Base-by-base conservation (phyloP, 495 filamentous ascomycete genomes). In the Aspergillus incahuasiensis region DNA sequence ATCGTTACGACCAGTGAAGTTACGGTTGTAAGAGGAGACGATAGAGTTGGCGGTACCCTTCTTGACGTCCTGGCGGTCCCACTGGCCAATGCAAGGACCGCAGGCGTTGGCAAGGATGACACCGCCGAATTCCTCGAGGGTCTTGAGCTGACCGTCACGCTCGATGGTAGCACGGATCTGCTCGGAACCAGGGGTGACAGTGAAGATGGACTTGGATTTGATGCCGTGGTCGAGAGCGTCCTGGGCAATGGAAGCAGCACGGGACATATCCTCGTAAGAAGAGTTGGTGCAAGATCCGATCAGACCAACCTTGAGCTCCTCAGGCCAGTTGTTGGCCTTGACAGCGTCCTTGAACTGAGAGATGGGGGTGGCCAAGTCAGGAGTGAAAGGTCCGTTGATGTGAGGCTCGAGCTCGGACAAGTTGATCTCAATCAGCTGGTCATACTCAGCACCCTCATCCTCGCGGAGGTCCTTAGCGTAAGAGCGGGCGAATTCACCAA, bases 1-100 rank as follows among this genome's bases (percentile, higher is more conserved):
- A 65, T 98, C 94, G 76, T 98, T 98, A 75, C 94, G 91, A 62
- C 94, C 94, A 63, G 92, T 97, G 81, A 99, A 99, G 84, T 99
- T 99, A 76, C 94, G 91, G 84, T 95, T 96, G 84, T 96, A 94
- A 40, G 91, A 96, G 32, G 89, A 95, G 69, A 96, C 82, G 74
- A 96, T 96, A 16, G 91, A 92, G 84, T 98, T 98, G 61, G 91
- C 76, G 68, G 92, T 90, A 61, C 95, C 95, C 85, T 98, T 97
- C 82, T 92, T 90, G 35, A 97, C 90, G 60, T 97, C 92, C 65
- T 77, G 78, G 65, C 92, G 88, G 73, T 96, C 91, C 94, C 94
- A 98, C 77, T 98, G 94, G 55, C 79, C 81, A 69, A 85, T 86
- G 74, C 83, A 86, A 54, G 91, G 90, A 1, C 94, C 94, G 63